Evolutionary conservation across 2,329 filamentous ascomycete species (phyloP), one percentile per base, ranked within the genome.

Genomic region (Phialocephala sp.): DNA sequence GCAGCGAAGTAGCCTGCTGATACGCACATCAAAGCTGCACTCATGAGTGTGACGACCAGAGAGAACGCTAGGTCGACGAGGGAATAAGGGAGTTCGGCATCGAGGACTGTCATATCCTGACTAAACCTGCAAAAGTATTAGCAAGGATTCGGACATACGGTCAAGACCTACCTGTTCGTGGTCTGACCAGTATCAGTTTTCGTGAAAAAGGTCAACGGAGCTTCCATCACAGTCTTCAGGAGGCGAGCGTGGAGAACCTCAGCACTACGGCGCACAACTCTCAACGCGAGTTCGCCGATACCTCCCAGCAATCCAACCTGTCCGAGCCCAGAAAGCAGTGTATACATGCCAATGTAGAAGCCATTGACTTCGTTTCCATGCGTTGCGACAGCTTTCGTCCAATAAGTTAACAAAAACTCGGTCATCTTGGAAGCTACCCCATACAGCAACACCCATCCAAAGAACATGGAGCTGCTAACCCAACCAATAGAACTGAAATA

Each of bases 261-360:
- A 1, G 81, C 82, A 32, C 83, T 84, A 36, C 79, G 80, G 2
- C 83, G 83, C 3, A 85, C 80, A 80, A 85, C 84, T 2, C 77
- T 80, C 37, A 85, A 81, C 50, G 84, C 79, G 67, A 85, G 79
- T 76, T 77, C 78, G 32, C 61, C 67, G 24, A 64, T 27, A 39
- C 54, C 55, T 37, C 64, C 43, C n/a, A 61, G 57, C 9, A 69
- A 61, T 9, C 43, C 59, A 32, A 59, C 27, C 3, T 63, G 41
- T 12, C 56, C 62, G 27, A 62, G 8, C 3, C 39, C 57, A 32
- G 63, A 59, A 12, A 68, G 36, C 15, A 61, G 47, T 8, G 43
- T 41, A 58, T 66, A 70, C 18, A 68, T 62, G 2, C 69, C 69
- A 8, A 69, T 24, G 43, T 69, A 69, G 52, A 69, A 58, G 37